Percentiles rank a stretch among this genome's conserved stretches.
Conservation (phyloP, 805 yeast species). For the Hanseniaspora mollemarum region DNA sequence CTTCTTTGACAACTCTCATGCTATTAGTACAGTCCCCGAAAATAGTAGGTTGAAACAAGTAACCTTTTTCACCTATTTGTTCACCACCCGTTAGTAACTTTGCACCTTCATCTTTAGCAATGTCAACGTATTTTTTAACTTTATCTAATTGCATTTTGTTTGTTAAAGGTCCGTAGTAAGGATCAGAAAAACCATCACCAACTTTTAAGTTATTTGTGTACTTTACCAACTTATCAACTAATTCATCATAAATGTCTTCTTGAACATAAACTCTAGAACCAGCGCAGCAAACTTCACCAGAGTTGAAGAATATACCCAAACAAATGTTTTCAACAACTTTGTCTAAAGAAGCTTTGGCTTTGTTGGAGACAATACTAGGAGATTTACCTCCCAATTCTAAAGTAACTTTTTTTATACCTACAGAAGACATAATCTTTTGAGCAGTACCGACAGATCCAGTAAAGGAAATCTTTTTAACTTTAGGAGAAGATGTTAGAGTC, state of each 20-base stretch:
- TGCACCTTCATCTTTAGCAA: slow-evolving; percentile 58
- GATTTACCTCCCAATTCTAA: slow-evolving; percentile 86
- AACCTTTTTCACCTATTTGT: slow-evolving; percentile 59
- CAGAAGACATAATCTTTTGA: slow-evolving; percentile 57
- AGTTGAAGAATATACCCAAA: slow-evolving; percentile 71
- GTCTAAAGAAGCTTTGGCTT: slow-evolving; percentile 53
- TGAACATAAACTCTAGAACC: slow-evolving; percentile 82
- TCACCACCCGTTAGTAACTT: slow-evolving; percentile 72
- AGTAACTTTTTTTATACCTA: slow-evolving; percentile 72
- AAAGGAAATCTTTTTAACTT: slow-evolving; percentile 69
- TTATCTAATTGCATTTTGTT: slow-evolving; percentile 55
- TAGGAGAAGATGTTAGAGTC: slow-evolving; percentile 57
- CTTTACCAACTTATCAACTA: slow-evolving; percentile 45
- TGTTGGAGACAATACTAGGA: slow-evolving; percentile 65
- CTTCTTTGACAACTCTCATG: slow-evolving; percentile 71
- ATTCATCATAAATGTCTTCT: slow-evolving; percentile 55
- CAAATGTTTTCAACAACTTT: slow-evolving; percentile 56
- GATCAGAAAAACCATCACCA: slow-evolving; percentile 69
- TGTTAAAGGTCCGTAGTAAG: slow-evolving; percentile 68
- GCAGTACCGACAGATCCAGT: slow-evolving; percentile 84
- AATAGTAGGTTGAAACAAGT: slow-evolving; percentile 69
- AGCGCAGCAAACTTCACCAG: slow-evolving; percentile 90
- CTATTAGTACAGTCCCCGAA: slow-evolving; percentile 68
- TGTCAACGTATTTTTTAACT: slow-evolving; percentile 50
- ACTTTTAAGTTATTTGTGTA: slow-evolving; percentile 45